phyloP scores from a whole-genome alignment of 2,329 filamentous ascomycete genomes.

The Whalleya microplaca region DNA sequence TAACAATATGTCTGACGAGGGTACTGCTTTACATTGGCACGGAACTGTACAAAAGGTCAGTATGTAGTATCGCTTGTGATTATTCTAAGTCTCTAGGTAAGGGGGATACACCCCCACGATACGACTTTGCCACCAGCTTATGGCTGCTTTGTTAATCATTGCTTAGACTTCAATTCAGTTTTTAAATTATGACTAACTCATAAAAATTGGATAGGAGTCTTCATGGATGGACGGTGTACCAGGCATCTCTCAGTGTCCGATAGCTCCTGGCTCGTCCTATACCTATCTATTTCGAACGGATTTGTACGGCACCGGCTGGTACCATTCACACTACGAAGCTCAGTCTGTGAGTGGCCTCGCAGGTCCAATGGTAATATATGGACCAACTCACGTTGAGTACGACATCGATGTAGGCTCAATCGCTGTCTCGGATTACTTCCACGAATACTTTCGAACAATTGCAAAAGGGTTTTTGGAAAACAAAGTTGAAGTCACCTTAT shows the following conservation, averaged over 20 bases:
- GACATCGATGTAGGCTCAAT: constrained; percentile 26
- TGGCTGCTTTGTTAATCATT: background rate
- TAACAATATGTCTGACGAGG: constrained; percentile 55
- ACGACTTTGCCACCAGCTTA: background rate
- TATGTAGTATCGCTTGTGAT: background rate
- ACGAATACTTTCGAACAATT: constrained; percentile 16
- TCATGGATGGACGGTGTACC: constrained; percentile 31
- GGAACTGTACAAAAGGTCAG: constrained; percentile 15
- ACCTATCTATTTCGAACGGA: constrained; percentile 26
- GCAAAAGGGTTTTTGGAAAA: constrained; percentile 22
- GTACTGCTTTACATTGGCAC: constrained; percentile 26
- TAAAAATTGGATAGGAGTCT: constrained; percentile 3
- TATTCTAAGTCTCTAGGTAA: background rate
- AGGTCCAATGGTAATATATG: constrained; percentile 43
- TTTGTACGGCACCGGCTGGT: constrained; percentile 36
- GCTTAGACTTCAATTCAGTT: background rate
- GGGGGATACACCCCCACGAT: background rate
- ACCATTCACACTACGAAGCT: constrained; percentile 41
- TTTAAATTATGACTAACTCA: background rate
- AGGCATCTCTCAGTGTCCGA: constrained; percentile 24
- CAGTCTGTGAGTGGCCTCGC: constrained; percentile 48
- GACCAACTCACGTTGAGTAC: constrained; percentile 20
- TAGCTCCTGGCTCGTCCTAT: constrained; percentile 17
- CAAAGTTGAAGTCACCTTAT: constrained; percentile 19
- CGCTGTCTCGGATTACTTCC: constrained; percentile 15